A percentile compares a stretch with the other conserved stretches of the same genome.
Conservation (phyloP, 2,329 filamentous ascomycete species). For the Graphium sp. region DNA sequence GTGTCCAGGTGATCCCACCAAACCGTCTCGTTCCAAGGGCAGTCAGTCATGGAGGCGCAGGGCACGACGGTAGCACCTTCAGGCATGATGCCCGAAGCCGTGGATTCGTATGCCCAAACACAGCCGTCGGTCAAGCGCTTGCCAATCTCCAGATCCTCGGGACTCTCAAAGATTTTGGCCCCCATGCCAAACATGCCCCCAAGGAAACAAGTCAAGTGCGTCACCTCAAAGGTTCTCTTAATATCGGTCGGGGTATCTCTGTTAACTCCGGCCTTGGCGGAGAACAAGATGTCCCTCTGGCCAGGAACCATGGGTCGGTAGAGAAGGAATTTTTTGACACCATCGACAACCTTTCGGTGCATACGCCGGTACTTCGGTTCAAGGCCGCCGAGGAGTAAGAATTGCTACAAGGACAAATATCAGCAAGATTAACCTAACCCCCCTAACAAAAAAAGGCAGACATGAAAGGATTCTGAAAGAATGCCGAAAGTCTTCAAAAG, state of each 20-base stretch:
- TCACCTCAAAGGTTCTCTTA: slow-evolving; percentile 38
- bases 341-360: slow-evolving; percentile 51
- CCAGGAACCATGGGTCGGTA: slow-evolving; percentile 59
- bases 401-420: slow-evolving; percentile 34
- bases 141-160: slow-evolving; percentile 44
- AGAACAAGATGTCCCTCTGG: slow-evolving; percentile 55
- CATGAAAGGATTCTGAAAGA: no score
- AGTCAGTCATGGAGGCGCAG: slow-evolving; percentile 28
- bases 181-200: slow-evolving; percentile 55
- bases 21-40: slow-evolving; percentile 30
- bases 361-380: slow-evolving; percentile 56
- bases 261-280: slow-evolving; percentile 39
- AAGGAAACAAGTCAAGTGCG: slow-evolving; percentile 50
- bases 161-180: slow-evolving; percentile 41
- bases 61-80: slow-evolving; percentile 27
- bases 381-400: slow-evolving; percentile 59
- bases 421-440: not conserved
- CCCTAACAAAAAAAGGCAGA: no score
- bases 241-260: slow-evolving; percentile 22
- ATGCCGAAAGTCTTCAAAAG: not conserved
- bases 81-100: slow-evolving; percentile 47
- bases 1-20: slow-evolving; percentile 34
- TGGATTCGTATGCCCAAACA: slow-evolving; percentile 50
- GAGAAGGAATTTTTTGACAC: slow-evolving; percentile 56
- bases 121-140: slow-evolving; percentile 51